These are phyloP conservation scores for Cladochytrium replicatum DNA, from an alignment of 192 early-diverging fungal genomes.

Conservation along the genomic window DNA sequence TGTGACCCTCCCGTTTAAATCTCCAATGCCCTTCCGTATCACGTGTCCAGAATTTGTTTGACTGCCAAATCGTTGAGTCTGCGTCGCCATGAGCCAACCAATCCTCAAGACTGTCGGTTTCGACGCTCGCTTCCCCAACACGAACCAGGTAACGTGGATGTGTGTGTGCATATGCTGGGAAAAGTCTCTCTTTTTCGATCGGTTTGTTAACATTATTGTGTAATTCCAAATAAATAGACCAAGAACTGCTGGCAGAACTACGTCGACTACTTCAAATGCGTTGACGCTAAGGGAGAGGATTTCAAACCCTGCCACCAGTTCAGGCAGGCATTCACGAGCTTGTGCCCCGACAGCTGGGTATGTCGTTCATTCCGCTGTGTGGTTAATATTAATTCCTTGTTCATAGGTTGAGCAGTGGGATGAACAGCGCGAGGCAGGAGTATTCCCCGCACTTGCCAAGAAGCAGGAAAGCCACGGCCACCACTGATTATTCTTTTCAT, in stretches of 20 bases:
- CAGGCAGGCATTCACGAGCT: constrained; percentile 63
- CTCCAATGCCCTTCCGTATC: too few relatives aligned
- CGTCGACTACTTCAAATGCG: constrained; percentile 82
- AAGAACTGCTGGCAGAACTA: constrained; percentile 99
- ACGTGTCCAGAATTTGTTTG: too few relatives aligned
- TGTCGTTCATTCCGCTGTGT: constrained; percentile 29
- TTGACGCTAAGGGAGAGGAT: constrained; percentile 91
- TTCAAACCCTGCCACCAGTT: constrained; percentile 90
- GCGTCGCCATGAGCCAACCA: too few relatives aligned
- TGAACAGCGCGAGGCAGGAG: constrained; percentile 39
- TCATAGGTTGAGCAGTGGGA: constrained; percentile 38
- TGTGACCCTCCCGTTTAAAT: too few relatives aligned
- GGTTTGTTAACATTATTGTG: too few relatives aligned
- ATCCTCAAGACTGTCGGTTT: constrained; percentile 41
- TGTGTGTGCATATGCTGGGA: too few relatives aligned
- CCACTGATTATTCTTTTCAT: too few relatives aligned
- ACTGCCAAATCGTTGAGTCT: too few relatives aligned
- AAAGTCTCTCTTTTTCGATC: too few relatives aligned
- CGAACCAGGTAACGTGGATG: constrained; percentile 84
- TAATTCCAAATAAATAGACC: too few relatives aligned
- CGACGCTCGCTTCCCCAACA: constrained; percentile 88
- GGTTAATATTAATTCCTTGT: too few relatives aligned
- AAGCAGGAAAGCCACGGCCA: constrained; percentile 23
- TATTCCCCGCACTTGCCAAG: constrained; percentile 39
- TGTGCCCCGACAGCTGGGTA: constrained; percentile 95